Base-by-base conservation (phyloP, 2,329 filamentous ascomycete genomes). In the Fusarium begoniae region DNA sequence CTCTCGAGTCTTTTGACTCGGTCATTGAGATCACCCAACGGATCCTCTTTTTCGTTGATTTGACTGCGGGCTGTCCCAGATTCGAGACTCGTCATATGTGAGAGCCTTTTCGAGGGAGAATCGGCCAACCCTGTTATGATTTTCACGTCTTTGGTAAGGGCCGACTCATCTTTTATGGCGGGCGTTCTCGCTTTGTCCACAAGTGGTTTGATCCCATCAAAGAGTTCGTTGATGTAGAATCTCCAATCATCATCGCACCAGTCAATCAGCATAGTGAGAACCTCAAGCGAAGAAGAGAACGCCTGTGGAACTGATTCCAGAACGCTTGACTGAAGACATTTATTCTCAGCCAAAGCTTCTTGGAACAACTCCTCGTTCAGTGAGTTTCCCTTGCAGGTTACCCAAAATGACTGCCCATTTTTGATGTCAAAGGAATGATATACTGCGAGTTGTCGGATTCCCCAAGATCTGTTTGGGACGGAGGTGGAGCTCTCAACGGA, bases 161-260 rank as follows among this genome's bases (percentile, higher is more conserved):
- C 6, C 6, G 28, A 24, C 58, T 26, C 13, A 24, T 70, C 40
- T 47, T 67, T 24, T 26, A 75, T 64, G 2, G 17, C 38, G 4
- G 64, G 41, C 0, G 57, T 70, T n/a, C 41, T 61, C 5, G 63
- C 65, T 13, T 64, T 73, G 8, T 43, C 63, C 1, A 63, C 45
- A 8, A 47, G 35, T 5, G 50, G 37, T 8, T 50, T 48, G 18
- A 72, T 60, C 5, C 37, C 53, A 11, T 44, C 30, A 9, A 66
- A 45, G 1, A 72, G 63, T 8, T 65, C 63, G 14, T 74, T 75
- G 22, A 75, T 67, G 30, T 67, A 75, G 13, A 51, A 75, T 24
- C 55, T 35, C 72, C 73, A 75, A 8, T 73, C 58, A 1, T 70
- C 63, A 17, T 75, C 73, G 8, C 69, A 72, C 73, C 73, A 75